Conservation (phyloP, 495 filamentous ascomycete genomes). For the Xylaria flabelliformis region DNA sequence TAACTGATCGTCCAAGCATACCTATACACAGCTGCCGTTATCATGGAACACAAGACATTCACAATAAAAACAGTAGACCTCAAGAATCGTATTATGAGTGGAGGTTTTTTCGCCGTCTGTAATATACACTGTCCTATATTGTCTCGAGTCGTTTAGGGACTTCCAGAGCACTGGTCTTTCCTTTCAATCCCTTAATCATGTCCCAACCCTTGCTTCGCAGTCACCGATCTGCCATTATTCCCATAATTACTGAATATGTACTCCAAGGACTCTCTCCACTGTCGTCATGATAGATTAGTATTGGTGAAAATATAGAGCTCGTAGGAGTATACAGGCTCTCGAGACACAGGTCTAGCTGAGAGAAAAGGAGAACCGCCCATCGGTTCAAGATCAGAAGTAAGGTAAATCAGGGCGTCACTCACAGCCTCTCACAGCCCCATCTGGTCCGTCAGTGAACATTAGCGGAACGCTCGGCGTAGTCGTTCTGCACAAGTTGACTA, state of each 20-base stretch:
- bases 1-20: neutral
- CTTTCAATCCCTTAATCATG: neutral
- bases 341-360: neutral
- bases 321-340: neutral
- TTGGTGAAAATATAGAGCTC: neutral
- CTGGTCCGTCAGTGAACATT: slow-evolving; percentile 25
- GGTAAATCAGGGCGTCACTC: neutral
- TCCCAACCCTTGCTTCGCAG: neutral
- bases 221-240: neutral
- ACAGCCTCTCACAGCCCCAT: slow-evolving; percentile 3
- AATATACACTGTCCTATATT: neutral
- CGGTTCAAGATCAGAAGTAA: neutral
- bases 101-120: neutral
- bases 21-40: neutral
- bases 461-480: slow-evolving; percentile 14
- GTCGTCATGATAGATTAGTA: slow-evolving; percentile 1
- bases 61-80: neutral
- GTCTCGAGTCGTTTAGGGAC: neutral
- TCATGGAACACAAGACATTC: neutral
- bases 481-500: slow-evolving; percentile 23
- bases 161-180: neutral
- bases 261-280: slow-evolving; percentile 23
- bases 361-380: neutral
- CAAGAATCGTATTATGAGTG: neutral
- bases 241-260: slow-evolving; percentile 5